Evolutionary conservation across 352 stramenopile species (phyloP).

Genomic region (Thalassiosira hispida): DNA sequence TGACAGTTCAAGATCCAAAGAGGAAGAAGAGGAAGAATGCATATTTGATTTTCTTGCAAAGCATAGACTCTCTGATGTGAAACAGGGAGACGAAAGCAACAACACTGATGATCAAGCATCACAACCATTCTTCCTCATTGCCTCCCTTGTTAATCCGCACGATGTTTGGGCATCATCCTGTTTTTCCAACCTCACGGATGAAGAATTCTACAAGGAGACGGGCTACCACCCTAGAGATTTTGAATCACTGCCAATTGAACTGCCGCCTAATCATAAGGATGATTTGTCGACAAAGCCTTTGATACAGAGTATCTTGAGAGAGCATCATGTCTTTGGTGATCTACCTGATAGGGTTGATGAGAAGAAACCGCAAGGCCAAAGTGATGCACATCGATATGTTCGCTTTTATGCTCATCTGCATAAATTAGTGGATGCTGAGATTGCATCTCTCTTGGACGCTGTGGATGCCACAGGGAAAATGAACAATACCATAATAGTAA

Average conservation of each 20-base stretch:
- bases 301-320: constrained; percentile 29
- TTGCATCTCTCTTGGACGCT: constrained; percentile 48
- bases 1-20: neutral
- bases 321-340: constrained; percentile 29
- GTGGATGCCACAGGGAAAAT: constrained; percentile 52
- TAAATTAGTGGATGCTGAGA: constrained; percentile 57
- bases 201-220: constrained; percentile 43
- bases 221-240: constrained; percentile 43
- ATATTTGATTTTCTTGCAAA: constrained; percentile 38
- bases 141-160: constrained; percentile 67
- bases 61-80: constrained; percentile 13
- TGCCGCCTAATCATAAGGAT: constrained; percentile 40
- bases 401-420: constrained; percentile 69
- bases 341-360: constrained; percentile 7
- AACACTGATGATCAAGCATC: constrained; percentile 6
- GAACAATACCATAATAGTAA: constrained; percentile 59
- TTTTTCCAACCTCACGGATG: constrained; percentile 42
- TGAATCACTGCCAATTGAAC: constrained; percentile 28
- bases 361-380: constrained; percentile 4
- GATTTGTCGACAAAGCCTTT: constrained; percentile 35
- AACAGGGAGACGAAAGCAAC: neutral
- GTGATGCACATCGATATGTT: constrained; percentile 55
- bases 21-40: constrained; percentile 26
- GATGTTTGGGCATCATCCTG: constrained; percentile 63
- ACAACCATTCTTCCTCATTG: constrained; percentile 64